A percentile compares a stretch with the other conserved stretches of the same genome.
Conservation (phyloP, 2,329 filamentous ascomycete species). For the Didymella exigua region DNA sequence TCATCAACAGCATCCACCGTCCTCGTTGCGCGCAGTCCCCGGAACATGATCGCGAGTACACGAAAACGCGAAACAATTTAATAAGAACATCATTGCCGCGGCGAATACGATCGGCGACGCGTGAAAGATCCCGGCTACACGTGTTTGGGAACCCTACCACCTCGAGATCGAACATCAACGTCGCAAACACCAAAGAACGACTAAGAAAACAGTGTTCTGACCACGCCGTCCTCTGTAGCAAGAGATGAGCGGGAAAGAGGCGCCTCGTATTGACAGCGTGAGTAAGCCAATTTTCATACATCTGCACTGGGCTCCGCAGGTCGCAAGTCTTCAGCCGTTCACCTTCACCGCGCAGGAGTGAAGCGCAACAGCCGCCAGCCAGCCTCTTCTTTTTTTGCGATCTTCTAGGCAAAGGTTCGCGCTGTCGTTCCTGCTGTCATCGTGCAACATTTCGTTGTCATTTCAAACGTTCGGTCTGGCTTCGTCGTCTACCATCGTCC, state of each 20-base stretch:
- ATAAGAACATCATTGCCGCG: neutral
- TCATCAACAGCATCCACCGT: conserved; percentile 14
- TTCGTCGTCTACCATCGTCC: neutral
- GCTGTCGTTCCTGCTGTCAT: neutral
- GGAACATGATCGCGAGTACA: neutral
- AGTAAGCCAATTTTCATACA: neutral
- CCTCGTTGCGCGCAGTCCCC: neutral
- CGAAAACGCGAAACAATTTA: neutral
- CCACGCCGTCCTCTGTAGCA: too few species aligned
- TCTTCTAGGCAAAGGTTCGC: neutral
- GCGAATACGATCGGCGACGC: conserved; percentile 29
- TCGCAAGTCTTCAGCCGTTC: neutral
- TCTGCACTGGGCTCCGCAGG: neutral
- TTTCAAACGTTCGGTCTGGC: neutral
- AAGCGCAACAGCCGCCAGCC: neutral
- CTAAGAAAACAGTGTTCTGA: neutral
- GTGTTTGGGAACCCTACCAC: conserved; percentile 31
- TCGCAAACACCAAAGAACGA: conserved; percentile 16
- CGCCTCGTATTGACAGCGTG: neutral
- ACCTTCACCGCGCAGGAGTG: neutral
- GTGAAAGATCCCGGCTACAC: conserved; percentile 28
- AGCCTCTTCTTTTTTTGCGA: neutral
- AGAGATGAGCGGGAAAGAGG: neutral
- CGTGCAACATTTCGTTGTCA: neutral
- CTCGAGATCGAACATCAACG: conserved; percentile 16